Evolutionary conservation across 768 basidiomycete species (phyloP).

Genomic region (Grammothele lineata): DNA sequence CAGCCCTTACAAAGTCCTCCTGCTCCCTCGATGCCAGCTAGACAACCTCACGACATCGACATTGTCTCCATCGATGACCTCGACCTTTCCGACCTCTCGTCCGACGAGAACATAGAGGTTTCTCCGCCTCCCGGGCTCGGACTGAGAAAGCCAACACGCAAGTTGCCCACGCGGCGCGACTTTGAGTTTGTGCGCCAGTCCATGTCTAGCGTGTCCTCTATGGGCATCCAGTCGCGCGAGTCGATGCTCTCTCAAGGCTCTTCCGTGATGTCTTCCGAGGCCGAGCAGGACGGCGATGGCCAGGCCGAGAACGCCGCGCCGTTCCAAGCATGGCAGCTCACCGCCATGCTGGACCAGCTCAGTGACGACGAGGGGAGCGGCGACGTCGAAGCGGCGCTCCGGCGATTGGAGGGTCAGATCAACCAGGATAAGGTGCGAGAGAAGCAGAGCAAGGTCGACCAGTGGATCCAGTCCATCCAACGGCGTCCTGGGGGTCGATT

Average conservation of each 20-base stretch:
- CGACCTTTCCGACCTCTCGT: constrained; percentile 76
- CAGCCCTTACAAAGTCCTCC: neutral
- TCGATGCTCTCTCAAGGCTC: constrained; percentile 51
- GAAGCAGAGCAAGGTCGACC: constrained; percentile 73
- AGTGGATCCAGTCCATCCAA: constrained; percentile 73
- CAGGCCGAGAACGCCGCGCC: constrained; percentile 37
- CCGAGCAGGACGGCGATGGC: constrained; percentile 12
- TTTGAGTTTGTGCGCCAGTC: constrained; percentile 79
- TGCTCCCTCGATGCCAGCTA: constrained; percentile 1
- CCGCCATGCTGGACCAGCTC: constrained; percentile 66
- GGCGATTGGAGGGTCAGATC: constrained; percentile 81
- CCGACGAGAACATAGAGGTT: constrained; percentile 39
- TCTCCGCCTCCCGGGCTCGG: constrained; percentile 43
- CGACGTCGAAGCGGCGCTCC: constrained; percentile 79
- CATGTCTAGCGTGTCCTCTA: constrained; percentile 63
- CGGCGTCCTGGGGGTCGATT: constrained; percentile 64
- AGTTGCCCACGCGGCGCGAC: constrained; percentile 70
- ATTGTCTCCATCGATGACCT: constrained; percentile 76
- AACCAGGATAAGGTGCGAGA: constrained; percentile 67
- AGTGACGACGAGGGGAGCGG: constrained; percentile 73
- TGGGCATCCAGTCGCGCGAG: constrained; percentile 64
- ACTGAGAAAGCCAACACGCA: constrained; percentile 49
- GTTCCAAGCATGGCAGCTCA: constrained; percentile 82
- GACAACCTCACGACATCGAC: constrained; percentile 51
- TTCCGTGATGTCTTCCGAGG: constrained; percentile 22